These are phyloP conservation scores for Phlyctochytrium planicorne DNA, from an alignment of 192 early-diverging fungal genomes.

Conservation along the genomic window DNA sequence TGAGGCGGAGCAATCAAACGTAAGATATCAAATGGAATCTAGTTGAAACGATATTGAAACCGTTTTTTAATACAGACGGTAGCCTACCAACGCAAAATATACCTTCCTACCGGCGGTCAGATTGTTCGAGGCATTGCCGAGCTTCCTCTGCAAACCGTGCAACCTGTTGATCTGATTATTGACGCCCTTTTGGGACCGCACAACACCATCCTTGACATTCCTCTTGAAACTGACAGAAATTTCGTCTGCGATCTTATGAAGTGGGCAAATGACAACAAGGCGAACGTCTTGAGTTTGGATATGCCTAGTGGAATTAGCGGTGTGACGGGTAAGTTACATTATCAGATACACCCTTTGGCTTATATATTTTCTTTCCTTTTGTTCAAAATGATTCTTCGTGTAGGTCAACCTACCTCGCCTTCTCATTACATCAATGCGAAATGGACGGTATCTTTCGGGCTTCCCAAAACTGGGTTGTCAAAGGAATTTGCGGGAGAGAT, in stretches of 20 bases:
- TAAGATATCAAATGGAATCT: conserved; percentile 7
- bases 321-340: conserved; percentile 38
- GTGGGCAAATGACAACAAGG: conserved; percentile 68
- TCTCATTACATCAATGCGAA: conserved; percentile 61
- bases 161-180: conserved; percentile 65
- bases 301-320: conserved; percentile 68
- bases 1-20: conserved; percentile 40
- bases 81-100: conserved; percentile 45
- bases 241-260: conserved; percentile 59
- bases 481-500: conserved; percentile 65
- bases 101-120: conserved; percentile 50
- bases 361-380: not conserved
- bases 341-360: conserved; percentile 8
- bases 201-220: conserved; percentile 55
- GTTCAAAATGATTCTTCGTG: not conserved
- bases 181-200: conserved; percentile 67
- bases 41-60: conserved; percentile 5
- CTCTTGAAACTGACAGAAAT: conserved; percentile 39
- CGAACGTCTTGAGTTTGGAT: conserved; percentile 59
- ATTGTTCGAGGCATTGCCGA: conserved; percentile 45
- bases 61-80: conserved; percentile 23
- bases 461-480: conserved; percentile 66
- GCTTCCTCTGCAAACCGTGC: conserved; percentile 48
- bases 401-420: conserved; percentile 52
- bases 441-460: conserved; percentile 77